Evolutionary conservation across 1,284 basidiomycete species (phyloP), one percentile per base, ranked within the genome.

Genomic region (Tranzscheliella williamsii): DNA sequence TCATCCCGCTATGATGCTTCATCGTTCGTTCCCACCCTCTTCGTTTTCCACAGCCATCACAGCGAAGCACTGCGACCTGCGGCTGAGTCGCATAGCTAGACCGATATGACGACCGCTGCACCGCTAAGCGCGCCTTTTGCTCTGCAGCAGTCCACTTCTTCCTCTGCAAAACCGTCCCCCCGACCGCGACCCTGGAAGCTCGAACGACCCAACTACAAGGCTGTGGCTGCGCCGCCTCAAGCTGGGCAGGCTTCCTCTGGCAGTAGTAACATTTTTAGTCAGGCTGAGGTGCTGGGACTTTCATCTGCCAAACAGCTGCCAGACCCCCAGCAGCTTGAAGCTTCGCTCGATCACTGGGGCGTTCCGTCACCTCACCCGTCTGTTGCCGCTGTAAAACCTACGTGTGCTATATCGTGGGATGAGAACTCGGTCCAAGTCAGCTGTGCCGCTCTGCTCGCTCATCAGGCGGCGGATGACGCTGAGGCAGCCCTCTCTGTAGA

Each of bases 331-430:
- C 35, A 37, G 35, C 9, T 22, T 21, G 18, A 37, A 22, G 35
- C 13, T 13, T 13, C 35, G 9, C 12, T 21, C 8, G 35, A 37
- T 6, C 18, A 37, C 9, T 37, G 35, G 35, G 35, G 35, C 22
- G 11, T 29, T 29, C 27, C 9, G 27, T n/a, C 27, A n/a, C 27
- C n/a, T n/a, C n/a, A n/a, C n/a, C 17, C 2, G 16, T 32, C 13
- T 11, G 17, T 32, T 32, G 16, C 37, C 13, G 15, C 32, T 34
- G 18, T 44, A 7, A 15, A 41, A 6, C 58, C 58, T 5, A 42
- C 44, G 2, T 43, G 52, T 5, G 50, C 58, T 3, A 38, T 56
- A n/a, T 55, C 58, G 2, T 62, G 52, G 48, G 58, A 62, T 20
- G 58, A 62, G 24, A 62, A 55, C 26, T 62, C 58, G 2, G 32